Conservation (phyloP, 148 eudicot species). For the Vaccinium macrocarpon region DNA sequence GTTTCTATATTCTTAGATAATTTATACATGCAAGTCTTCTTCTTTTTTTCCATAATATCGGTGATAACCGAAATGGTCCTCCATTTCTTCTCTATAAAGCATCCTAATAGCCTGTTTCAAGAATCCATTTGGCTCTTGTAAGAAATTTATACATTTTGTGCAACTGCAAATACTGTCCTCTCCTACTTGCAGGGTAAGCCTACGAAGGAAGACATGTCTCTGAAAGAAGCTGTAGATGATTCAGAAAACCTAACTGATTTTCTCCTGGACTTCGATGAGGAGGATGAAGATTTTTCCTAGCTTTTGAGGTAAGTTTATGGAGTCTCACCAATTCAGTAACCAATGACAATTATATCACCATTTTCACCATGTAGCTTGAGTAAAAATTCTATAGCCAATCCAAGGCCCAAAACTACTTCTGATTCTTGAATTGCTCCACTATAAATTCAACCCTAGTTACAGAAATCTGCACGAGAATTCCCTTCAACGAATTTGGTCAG, state of each 20-base stretch:
- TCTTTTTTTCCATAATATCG: background rate
- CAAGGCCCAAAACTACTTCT: background rate
- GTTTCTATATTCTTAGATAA: background rate
- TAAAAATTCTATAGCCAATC: background rate
- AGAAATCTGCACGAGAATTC: background rate
- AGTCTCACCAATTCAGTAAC: background rate
- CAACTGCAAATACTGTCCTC: slow-evolving; percentile 2
- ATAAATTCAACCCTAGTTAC: background rate
- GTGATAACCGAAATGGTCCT: background rate
- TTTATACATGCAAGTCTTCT: background rate
- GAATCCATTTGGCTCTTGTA: background rate
- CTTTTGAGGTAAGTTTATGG: slow-evolving; percentile 15
- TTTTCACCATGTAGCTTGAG: background rate
- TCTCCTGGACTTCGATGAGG: slow-evolving; percentile 84
- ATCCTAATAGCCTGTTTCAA: background rate
- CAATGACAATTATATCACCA: background rate
- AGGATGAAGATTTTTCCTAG: slow-evolving; percentile 35
- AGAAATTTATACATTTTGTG: slow-evolving; percentile 1
- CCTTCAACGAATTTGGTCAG: background rate
- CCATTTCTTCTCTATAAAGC: background rate
- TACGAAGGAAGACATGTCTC: slow-evolving; percentile 61
- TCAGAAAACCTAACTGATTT: slow-evolving; percentile 96
- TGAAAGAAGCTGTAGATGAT: slow-evolving; percentile 88
- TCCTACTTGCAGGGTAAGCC: slow-evolving; percentile 61
- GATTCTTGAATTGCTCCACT: no score